Conservation (phyloP, 768 basidiomycete species). For the Leccinum aurantiacum region DNA sequence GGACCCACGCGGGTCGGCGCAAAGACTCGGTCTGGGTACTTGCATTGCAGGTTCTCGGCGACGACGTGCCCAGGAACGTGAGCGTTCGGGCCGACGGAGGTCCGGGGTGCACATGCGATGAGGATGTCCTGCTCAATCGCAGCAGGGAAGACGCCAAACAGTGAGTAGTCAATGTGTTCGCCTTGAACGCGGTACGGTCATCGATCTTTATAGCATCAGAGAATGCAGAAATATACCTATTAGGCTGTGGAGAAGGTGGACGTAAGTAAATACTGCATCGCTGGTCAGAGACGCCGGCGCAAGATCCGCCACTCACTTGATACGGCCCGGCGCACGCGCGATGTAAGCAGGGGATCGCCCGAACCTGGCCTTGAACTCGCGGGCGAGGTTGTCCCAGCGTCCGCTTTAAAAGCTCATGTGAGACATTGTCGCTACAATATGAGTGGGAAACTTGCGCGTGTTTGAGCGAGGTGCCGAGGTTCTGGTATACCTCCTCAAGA, state of each 20-base stretch:
- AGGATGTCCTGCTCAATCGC: constrained; percentile 84
- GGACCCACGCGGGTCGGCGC: constrained; percentile 40
- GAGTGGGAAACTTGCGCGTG: constrained; percentile 42
- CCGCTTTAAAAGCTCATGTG: constrained; percentile 31
- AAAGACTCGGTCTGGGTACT: constrained; percentile 62
- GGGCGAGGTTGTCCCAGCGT: constrained; percentile 61
- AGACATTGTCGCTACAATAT: background rate
- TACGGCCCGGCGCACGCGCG: constrained; percentile 74
- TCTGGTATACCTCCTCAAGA: constrained; percentile 55
- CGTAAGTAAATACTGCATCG: background rate
- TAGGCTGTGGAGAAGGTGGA: constrained; percentile 22
- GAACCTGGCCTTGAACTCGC: constrained; percentile 63
- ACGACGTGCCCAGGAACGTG: constrained; percentile 53
- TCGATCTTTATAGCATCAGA: background rate
- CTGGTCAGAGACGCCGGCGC: background rate
- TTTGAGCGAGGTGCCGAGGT: constrained; percentile 50
- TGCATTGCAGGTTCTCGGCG: constrained; percentile 59
- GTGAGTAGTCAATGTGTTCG: constrained; percentile 82
- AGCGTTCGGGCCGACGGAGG: constrained; percentile 9
- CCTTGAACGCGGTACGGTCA: constrained; percentile 40
- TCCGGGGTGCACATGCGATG: constrained; percentile 65
- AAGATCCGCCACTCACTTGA: constrained; percentile 53
- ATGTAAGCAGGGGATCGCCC: constrained; percentile 69
- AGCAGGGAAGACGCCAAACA: constrained; percentile 84
- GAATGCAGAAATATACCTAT: constrained; percentile 31